phyloP scores from a whole-genome alignment of 805 yeast genomes.

The Metschnikowia kunwiensis region DNA sequence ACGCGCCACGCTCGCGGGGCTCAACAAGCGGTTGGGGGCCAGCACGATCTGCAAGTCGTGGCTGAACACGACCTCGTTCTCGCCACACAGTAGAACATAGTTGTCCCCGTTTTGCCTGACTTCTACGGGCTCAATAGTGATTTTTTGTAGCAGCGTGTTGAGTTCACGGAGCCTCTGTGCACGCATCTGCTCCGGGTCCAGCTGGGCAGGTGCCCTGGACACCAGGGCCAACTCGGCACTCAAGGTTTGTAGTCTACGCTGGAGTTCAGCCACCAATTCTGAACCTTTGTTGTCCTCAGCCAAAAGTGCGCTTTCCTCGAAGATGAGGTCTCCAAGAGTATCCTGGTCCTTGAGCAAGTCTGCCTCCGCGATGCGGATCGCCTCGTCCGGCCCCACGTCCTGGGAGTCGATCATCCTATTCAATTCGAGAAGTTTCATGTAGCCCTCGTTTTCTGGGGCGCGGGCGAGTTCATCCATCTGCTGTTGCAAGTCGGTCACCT shows the following conservation, averaged over 20 bases:
- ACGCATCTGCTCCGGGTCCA: conserved; percentile 16
- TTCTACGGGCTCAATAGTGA: conserved; percentile 7
- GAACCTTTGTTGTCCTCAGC: conserved; percentile 1
- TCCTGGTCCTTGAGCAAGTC: conserved; percentile 10
- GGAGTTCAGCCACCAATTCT: conserved; percentile 5
- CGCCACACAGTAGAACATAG: background rate
- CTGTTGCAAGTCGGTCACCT: conserved; percentile 21
- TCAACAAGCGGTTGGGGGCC: background rate
- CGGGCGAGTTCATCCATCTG: conserved; percentile 13
- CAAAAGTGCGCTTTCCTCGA: conserved; percentile 6
- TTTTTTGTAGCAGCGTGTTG: conserved; percentile 10
- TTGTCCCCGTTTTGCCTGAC: conserved; percentile 4
- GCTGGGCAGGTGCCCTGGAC: conserved; percentile 1
- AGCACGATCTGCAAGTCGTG: conserved; percentile 9
- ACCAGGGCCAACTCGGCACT: conserved; percentile 2
- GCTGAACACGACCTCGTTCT: conserved; percentile 6
- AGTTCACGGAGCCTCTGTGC: conserved; percentile 19
- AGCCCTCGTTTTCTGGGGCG: conserved; percentile 17
- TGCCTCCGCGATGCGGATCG: conserved; percentile 14
- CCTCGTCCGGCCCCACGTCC: conserved; percentile 16
- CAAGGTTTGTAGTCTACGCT: conserved; percentile 5
- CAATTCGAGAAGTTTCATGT: conserved; percentile 13
- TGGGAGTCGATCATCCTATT: conserved; percentile 16
- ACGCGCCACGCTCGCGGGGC: background rate
- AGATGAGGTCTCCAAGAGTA: conserved; percentile 4